phyloP scores from a whole-genome alignment of 169 alveolate genomes.

The Fabrea salina region DNA sequence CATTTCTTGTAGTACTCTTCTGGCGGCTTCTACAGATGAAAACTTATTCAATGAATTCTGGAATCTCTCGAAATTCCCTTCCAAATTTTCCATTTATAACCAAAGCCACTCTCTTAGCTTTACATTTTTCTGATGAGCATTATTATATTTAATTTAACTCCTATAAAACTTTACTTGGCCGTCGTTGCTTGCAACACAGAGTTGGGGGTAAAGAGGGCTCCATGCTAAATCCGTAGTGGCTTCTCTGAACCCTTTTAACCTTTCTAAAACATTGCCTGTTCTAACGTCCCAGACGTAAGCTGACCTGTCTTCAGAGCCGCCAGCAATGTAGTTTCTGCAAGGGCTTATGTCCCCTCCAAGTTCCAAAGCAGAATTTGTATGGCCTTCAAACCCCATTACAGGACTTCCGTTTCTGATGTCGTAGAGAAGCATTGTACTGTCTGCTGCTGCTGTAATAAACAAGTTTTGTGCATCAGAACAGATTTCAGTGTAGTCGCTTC shows the following conservation, averaged over 20 bases:
- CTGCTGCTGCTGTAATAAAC: constrained; percentile 55
- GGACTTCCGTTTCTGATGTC: constrained; percentile 50
- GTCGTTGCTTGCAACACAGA: constrained; percentile 14
- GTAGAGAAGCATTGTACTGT: constrained; percentile 46
- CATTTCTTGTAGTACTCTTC: no score
- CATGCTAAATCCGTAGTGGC: constrained; percentile 24
- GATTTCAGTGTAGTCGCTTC: constrained; percentile 4
- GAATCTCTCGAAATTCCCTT: no score
- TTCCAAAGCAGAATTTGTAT: constrained; percentile 38
- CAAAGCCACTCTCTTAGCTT: no score
- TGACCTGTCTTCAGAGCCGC: constrained; percentile 60
- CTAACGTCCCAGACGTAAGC: constrained; percentile 50
- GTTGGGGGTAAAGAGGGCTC: not conserved
- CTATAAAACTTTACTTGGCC: constrained; percentile 1
- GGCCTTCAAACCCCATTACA: constrained; percentile 38
- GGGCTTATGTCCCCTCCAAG: constrained; percentile 51
- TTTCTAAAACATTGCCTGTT: constrained; percentile 15
- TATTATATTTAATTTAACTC: not conserved
- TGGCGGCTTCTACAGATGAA: no score
- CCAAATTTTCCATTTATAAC: no score
- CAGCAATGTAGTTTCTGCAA: constrained; percentile 43
- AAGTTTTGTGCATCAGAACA: constrained; percentile 37
- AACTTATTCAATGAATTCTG: no score
- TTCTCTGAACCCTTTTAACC: constrained; percentile 25
- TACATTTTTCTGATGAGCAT: no score